Conservation (phyloP, 2,329 filamentous ascomycete genomes). For the Plenodomus biglobosus region DNA sequence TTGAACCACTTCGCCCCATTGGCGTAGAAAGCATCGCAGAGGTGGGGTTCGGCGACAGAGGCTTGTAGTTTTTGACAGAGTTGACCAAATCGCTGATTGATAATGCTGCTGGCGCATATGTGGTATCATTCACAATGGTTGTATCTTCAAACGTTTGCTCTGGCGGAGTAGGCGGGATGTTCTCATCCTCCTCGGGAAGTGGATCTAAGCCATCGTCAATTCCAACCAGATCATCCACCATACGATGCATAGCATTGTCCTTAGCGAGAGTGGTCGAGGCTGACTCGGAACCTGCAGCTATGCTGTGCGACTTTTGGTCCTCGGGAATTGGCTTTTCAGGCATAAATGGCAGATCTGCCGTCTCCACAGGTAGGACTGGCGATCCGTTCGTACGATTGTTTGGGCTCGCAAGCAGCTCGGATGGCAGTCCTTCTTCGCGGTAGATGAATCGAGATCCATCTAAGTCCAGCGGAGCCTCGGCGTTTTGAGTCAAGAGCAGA, state of each 20-base stretch:
- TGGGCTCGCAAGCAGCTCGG: constrained; percentile 53
- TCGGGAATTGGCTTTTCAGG: constrained; percentile 31
- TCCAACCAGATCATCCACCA: constrained; percentile 60
- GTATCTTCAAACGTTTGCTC: constrained; percentile 50
- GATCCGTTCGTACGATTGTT: constrained; percentile 43
- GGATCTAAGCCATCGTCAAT: constrained; percentile 46
- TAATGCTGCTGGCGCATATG: constrained; percentile 30
- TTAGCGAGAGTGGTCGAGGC: constrained; percentile 48
- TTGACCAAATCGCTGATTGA: constrained; percentile 44
- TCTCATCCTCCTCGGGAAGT: constrained; percentile 47
- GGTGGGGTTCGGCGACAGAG: constrained; percentile 30
- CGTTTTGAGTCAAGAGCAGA: constrained; percentile 57
- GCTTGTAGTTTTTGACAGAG: constrained; percentile 41
- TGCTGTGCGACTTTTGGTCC: constrained; percentile 39
- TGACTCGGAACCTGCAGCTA: constrained; percentile 50
- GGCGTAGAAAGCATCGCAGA: constrained; percentile 30
- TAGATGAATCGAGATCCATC: constrained; percentile 56
- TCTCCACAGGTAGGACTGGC: constrained; percentile 41
- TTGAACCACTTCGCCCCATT: constrained; percentile 39
- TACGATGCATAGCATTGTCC: constrained; percentile 56
- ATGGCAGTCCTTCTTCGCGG: constrained; percentile 55
- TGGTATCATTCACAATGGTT: constrained; percentile 35
- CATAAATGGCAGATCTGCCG: constrained; percentile 44
- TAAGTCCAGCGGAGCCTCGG: constrained; percentile 53
- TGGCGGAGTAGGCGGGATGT: constrained; percentile 51